Conservation (phyloP, 805 yeast genomes). For the Saturnispora ahearnii region DNA sequence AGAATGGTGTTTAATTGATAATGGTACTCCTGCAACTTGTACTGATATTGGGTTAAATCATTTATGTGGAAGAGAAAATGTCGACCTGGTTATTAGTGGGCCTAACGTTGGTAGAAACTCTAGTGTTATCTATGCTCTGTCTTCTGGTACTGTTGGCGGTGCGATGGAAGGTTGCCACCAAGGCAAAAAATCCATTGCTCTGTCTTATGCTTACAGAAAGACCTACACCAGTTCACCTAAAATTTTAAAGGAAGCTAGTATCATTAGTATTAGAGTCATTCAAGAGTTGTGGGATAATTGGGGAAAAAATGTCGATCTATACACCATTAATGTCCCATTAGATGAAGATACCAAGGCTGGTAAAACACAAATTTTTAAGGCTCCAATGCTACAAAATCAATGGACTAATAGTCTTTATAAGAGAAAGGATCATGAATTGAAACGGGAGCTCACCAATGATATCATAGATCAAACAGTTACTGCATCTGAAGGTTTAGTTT, state of each 20-base stretch:
- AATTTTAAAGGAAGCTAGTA: constrained; percentile 55
- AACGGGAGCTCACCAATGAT: constrained; percentile 23
- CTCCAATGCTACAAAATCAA: constrained; percentile 72
- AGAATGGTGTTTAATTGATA: constrained; percentile 78
- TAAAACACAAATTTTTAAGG: constrained; percentile 53
- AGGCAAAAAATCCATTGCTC: constrained; percentile 63
- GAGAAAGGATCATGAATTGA: constrained; percentile 10
- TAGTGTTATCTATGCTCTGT: constrained; percentile 75
- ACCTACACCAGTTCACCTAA: constrained; percentile 38
- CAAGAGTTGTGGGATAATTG: constrained; percentile 51
- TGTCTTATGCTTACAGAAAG: constrained; percentile 74
- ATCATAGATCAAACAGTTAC: constrained; percentile 39
- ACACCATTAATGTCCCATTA: constrained; percentile 79
- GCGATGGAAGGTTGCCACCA: constrained; percentile 86
- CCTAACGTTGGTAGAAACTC: constrained; percentile 95
- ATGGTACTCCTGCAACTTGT: constrained; percentile 93
- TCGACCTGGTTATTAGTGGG: constrained; percentile 86
- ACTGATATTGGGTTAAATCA: constrained; percentile 84
- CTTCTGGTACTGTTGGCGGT: constrained; percentile 95
- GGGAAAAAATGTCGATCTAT: constrained; percentile 54
- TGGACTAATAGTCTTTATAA: constrained; percentile 45
- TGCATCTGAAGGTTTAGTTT: constrained; percentile 35
- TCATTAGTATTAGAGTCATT: constrained; percentile 55
- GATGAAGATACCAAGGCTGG: constrained; percentile 41
- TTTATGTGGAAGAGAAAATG: constrained; percentile 43